Conservation (phyloP, 148 eudicot species). For the Camellia granthamiana region DNA sequence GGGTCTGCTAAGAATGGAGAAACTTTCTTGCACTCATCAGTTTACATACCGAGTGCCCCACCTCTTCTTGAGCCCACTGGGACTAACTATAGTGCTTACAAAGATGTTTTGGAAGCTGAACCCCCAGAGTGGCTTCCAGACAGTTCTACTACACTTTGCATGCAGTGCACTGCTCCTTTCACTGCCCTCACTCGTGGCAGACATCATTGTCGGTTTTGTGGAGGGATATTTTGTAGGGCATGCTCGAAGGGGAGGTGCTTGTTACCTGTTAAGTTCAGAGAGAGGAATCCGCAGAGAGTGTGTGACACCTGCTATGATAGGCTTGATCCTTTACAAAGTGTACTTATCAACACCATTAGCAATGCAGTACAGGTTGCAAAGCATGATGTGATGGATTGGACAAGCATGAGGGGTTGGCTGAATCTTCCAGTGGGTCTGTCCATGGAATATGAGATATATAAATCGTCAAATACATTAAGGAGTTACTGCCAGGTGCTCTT, state of each 20-base stretch:
- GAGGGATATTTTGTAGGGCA: constrained; percentile 83
- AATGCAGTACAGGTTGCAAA: constrained; percentile 84
- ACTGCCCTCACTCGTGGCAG: constrained; percentile 84
- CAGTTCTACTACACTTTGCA: constrained; percentile 73
- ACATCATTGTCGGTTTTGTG: constrained; percentile 99
- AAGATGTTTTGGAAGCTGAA: constrained; percentile 89
- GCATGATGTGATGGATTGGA: constrained; percentile 99
- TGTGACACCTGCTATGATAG: constrained; percentile 98
- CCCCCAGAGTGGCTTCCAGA: constrained; percentile 99
- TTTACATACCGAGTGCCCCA: constrained; percentile 96
- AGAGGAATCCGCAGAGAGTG: constrained; percentile 96
- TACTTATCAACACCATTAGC: constrained; percentile 80
- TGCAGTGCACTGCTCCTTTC: constrained; percentile 89
- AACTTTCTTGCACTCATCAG: constrained; percentile 76
- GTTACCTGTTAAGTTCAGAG: constrained; percentile 91
- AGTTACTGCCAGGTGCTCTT: constrained; percentile 67
- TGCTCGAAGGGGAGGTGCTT: constrained; percentile 96
- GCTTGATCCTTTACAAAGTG: constrained; percentile 94
- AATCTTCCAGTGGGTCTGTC: constrained; percentile 96
- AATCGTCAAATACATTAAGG: constrained; percentile 72
- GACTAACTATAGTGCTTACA: constrained; percentile 63
- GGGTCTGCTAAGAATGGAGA: constrained; percentile 87
- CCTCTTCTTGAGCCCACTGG: constrained; percentile 73
- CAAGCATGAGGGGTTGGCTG: constrained; percentile 86
- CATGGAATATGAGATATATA: constrained; percentile 97